Base-by-base conservation (phyloP, 2,329 filamentous ascomycete genomes). In the Nothophoma quercina region DNA sequence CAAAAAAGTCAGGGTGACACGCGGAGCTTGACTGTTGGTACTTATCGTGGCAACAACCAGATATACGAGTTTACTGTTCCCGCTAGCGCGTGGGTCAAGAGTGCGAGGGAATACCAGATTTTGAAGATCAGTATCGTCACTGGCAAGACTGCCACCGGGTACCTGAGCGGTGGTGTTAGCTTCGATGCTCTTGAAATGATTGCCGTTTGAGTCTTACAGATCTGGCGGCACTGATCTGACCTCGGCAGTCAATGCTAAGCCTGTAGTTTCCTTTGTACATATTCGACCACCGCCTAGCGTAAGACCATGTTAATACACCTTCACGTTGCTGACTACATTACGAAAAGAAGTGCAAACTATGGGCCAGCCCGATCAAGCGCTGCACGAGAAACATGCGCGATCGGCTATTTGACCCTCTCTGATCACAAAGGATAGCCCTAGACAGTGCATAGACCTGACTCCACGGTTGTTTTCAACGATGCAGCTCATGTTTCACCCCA, bases 21-120 rank as follows among this genome's bases (percentile, higher is more conserved):
- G 0, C 51, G 60, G 16, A 58, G 53, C 16, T 41, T 64, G 45
- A 65, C 60, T 8, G 60, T 67, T 18, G 60, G 62, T 7, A 67
- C 63, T 0, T 67, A 67, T 40, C 54, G 63, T 5, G 62, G 62
- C 5, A 67, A 65, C 19, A 67, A 67, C 13, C 57, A 59, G 7
- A 45, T 65, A 8, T 65, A 65, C 23, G 60, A 65, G 38, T 67
- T 46, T 40, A 59, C 54, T 36, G 59, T 67, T 5, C 62, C 64
- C 9, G 56, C 58, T n/a, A 62, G 55, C 19, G 64, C 64, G 1
- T 65, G 62, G 62, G 34, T 51, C 1, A 51, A 62, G 46, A 61
- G 58, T 16, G 29, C 54, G 10, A 53, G 53, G 13, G 59, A 62
- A 22, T 65, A 60, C 13, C 64, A 65, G 51, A 35, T 58, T 4